phyloP scores from a whole-genome alignment of 805 yeast species.

The Torulaspora indica region DNA sequence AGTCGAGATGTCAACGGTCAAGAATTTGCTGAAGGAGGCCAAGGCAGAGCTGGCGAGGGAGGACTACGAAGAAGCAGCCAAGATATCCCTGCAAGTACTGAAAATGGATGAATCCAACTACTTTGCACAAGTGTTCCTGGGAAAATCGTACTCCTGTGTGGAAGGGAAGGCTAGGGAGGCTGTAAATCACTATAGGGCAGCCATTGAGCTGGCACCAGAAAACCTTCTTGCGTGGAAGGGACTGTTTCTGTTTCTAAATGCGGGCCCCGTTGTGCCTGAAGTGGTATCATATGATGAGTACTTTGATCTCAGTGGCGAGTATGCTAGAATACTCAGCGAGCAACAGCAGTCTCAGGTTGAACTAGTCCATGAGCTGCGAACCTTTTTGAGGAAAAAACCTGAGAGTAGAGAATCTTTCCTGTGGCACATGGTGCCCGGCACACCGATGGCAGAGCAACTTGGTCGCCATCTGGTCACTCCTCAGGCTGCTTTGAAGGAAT shows the following conservation, averaged over 20 bases:
- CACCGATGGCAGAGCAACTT: conserved; percentile 48
- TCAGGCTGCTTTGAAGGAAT: conserved; percentile 42
- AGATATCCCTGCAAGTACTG: conserved; percentile 51
- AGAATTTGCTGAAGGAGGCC: conserved; percentile 45
- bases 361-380: conserved; percentile 44
- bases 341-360: conserved; percentile 47
- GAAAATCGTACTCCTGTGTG: conserved; percentile 57
- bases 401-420: conserved; percentile 47
- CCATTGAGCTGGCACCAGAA: conserved; percentile 46
- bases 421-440: conserved; percentile 51
- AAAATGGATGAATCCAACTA: conserved; percentile 53
- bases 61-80: conserved; percentile 60
- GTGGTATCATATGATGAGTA: conserved; percentile 37
- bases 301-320: conserved; percentile 45
- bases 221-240: conserved; percentile 81
- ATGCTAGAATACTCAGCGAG: conserved; percentile 40
- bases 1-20: conserved; percentile 33
- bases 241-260: conserved; percentile 42
- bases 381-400: conserved; percentile 40
- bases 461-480: conserved; percentile 47
- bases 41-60: conserved; percentile 47
- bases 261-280: conserved; percentile 35
- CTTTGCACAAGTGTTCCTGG: conserved; percentile 65
- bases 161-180: conserved; percentile 32
- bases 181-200: conserved; percentile 40